Base-by-base conservation (phyloP, 441 rosid species). In the Codiaeum variegatum region DNA sequence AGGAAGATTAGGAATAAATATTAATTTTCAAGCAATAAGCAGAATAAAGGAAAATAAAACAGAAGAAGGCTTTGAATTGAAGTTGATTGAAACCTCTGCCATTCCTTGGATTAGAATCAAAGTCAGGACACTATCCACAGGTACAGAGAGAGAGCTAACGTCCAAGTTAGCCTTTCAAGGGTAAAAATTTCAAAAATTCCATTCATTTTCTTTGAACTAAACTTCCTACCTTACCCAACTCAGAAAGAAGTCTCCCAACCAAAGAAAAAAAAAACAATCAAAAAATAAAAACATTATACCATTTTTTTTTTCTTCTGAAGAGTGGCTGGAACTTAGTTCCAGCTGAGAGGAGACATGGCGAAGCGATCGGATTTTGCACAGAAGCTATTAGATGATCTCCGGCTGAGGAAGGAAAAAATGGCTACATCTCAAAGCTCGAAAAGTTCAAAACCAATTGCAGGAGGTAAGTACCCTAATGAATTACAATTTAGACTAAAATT, bases 351-450 rank as follows among this genome's bases (percentile, higher is more conserved):
- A 63, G 67, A 69, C 62, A 94, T 94, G 99, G 88, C 85, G 67
- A 94, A 87, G 83, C 83, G 96, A 74, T 91, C 96, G 4, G 98
- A 91, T 75, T 94, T 92, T 74, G 97, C 94, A 0, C 94, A 91
- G 93, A 94, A 94, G 85, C 85, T 92, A 82, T 79, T 94, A 63
- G 92, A 91, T 77, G 99, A 94, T 82, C 96, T 94, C 67, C 83
- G 94, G 11, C 24, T 84, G 73, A 72, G 97, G 79, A 94, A 90
- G 77, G 93, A 94, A 71, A 88, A 87, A 40, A 82, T 94, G 86
- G 86, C 86, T 59, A 52, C 83, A 13, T 80, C 94, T 72, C 90
- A 85, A 77, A 82, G 78, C 65, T 81, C 96, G 3, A 83, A 75
- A 70, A 62, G 62, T 31, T 73, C 85, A 6, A 81, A 72, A 29